phyloP scores from a whole-genome alignment of 1,284 basidiomycete genomes.

The Sanghuangporus sanghuang region DNA sequence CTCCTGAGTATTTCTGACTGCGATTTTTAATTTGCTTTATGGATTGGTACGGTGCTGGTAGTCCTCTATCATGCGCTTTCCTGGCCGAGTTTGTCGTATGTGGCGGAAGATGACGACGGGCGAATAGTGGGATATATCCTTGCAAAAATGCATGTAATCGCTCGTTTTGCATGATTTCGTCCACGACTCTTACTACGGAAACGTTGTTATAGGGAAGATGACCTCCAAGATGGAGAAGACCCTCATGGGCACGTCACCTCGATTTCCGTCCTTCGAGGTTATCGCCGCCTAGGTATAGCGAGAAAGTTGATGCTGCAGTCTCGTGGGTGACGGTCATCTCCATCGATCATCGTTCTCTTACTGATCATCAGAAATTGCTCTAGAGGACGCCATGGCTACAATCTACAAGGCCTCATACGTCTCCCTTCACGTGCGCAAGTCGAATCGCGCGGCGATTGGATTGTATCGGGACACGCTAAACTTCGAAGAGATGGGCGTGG shows the following conservation, averaged over 20 bases:
- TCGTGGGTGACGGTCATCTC: conserved; percentile 46
- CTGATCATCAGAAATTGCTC: conserved; percentile 3
- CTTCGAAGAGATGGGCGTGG: conserved; percentile 71
- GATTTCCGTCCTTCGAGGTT: conserved; percentile 82
- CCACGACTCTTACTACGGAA: conserved; percentile 1
- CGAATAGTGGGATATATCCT: conserved; percentile 93
- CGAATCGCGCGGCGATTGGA: conserved; percentile 79
- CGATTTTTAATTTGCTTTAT: background rate
- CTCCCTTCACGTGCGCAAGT: conserved; percentile 82
- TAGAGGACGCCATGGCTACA: conserved; percentile 85
- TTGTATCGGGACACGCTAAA: conserved; percentile 83
- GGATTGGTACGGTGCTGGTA: conserved; percentile 27
- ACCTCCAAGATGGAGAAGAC: conserved; percentile 48
- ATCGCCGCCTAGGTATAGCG: conserved; percentile 80
- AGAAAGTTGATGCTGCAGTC: conserved; percentile 86
- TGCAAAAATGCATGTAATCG: conserved; percentile 75
- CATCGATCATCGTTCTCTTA: background rate
- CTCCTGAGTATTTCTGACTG: background rate
- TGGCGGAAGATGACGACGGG: conserved; percentile 87
- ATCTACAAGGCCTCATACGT: conserved; percentile 75
- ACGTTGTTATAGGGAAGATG: conserved; percentile 61
- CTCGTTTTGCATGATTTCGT: background rate
- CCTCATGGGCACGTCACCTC: conserved; percentile 89
- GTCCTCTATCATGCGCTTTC: conserved; percentile 87
- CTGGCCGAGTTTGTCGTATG: conserved; percentile 93